Percentiles rank a stretch among this genome's conserved stretches.
Evolutionary conservation across 2,329 filamentous ascomycete species (phyloP).

Genomic region (Alternaria gaisen): DNA sequence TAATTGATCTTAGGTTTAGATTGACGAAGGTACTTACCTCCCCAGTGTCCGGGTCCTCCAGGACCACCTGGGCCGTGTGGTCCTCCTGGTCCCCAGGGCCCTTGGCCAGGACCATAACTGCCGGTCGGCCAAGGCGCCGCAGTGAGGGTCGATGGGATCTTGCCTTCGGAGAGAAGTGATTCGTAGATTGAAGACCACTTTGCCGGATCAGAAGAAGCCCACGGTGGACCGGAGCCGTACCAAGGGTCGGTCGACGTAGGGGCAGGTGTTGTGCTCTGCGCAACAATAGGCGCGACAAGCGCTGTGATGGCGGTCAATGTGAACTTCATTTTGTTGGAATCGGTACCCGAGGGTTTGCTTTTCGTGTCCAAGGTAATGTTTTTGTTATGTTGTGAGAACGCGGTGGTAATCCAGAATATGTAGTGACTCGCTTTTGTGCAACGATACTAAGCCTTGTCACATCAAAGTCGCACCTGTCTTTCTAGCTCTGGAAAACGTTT

Average conservation of each 20-base stretch:
- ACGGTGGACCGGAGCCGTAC: slow-evolving; percentile 23
- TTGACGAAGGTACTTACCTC: slow-evolving; percentile 22
- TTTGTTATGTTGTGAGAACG: background rate
- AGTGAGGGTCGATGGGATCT: slow-evolving; percentile 39
- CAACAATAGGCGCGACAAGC: slow-evolving; percentile 12
- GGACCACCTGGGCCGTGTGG: slow-evolving; percentile 11
- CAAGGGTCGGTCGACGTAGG: slow-evolving; percentile 18
- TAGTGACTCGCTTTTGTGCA: background rate
- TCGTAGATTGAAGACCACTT: slow-evolving; percentile 39
- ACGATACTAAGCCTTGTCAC: slow-evolving; percentile 37
- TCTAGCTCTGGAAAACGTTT: slow-evolving; percentile 54
- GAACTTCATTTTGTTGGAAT: slow-evolving; percentile 10
- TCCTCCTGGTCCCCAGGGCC: slow-evolving; percentile 26
- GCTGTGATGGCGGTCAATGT: slow-evolving; percentile 11
- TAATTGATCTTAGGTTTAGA: background rate
- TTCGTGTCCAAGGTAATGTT: background rate
- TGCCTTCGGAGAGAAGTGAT: slow-evolving; percentile 36
- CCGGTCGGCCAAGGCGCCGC: slow-evolving; percentile 34
- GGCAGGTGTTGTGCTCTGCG: slow-evolving; percentile 17
- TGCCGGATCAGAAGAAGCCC: slow-evolving; percentile 30
- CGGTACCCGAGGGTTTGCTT: background rate
- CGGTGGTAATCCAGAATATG: background rate
- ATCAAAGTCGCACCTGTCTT: background rate
- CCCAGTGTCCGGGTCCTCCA: slow-evolving; percentile 22
- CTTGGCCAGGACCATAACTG: slow-evolving; percentile 32